Evolutionary conservation across 2,329 filamentous ascomycete species (phyloP).

Genomic region (Rutstroemia sydowiana): DNA sequence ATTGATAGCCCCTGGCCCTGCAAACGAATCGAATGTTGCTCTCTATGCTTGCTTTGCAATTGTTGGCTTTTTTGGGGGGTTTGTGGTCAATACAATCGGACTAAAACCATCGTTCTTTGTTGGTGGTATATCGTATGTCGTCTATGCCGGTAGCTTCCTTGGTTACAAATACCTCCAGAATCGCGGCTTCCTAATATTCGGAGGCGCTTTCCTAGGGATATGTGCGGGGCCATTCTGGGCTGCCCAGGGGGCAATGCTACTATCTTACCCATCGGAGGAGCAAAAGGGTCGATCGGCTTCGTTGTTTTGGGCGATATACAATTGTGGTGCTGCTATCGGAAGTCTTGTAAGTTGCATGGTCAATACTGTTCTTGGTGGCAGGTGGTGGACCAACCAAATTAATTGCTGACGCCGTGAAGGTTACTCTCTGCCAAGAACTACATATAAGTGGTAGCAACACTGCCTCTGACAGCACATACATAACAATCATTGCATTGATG

Average conservation of each 20-base stretch:
- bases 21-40: conserved; percentile 40
- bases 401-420: conserved; percentile 27
- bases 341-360: conserved; percentile 4
- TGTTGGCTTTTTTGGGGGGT: conserved; percentile 62
- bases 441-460: conserved; percentile 38
- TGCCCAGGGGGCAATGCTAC: conserved; percentile 77
- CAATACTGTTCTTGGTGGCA: background rate
- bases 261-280: conserved; percentile 73
- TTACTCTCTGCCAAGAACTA: conserved; percentile 66
- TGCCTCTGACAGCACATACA: conserved; percentile 11
- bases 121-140: conserved; percentile 66
- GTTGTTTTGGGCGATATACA: conserved; percentile 12
- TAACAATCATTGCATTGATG: conserved; percentile 11
- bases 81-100: conserved; percentile 66
- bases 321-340: conserved; percentile 12
- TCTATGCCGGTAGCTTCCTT: conserved; percentile 64
- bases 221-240: conserved; percentile 74
- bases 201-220: conserved; percentile 64
- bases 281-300: conserved; percentile 75
- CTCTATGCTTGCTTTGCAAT: conserved; percentile 43
- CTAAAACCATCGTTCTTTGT: conserved; percentile 57
- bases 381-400: background rate
- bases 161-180: conserved; percentile 54
- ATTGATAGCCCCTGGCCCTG: conserved; percentile 42
- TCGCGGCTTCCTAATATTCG: conserved; percentile 61